Conservation (phyloP, 805 yeast genomes). For the Candida krabiensis region DNA sequence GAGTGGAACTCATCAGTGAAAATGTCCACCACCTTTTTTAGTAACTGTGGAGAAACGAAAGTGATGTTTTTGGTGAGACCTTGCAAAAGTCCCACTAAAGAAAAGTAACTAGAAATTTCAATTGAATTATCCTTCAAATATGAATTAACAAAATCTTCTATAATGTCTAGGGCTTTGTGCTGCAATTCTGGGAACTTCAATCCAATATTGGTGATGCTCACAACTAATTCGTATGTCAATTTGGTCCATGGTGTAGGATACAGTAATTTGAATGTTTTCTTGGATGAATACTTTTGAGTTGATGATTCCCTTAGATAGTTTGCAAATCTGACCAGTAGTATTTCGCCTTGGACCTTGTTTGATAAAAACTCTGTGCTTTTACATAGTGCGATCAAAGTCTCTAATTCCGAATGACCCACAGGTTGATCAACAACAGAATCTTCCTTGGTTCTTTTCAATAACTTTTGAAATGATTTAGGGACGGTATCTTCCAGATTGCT, state of each 20-base stretch:
- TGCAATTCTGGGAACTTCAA: constrained; percentile 17
- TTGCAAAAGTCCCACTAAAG: constrained; percentile 32
- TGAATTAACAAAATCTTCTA: constrained; percentile 12
- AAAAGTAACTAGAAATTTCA: constrained; percentile 17
- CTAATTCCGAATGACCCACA: constrained; percentile 39
- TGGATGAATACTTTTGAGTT: constrained; percentile 38
- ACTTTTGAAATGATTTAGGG: constrained; percentile 23
- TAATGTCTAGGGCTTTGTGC: constrained; percentile 5
- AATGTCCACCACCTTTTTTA: constrained; percentile 22
- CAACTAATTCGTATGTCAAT: constrained; percentile 35
- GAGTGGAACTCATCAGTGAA: constrained; percentile 30
- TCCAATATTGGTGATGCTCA: constrained; percentile 32
- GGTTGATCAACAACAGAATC: constrained; percentile 16
- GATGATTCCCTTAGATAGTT: constrained; percentile 47
- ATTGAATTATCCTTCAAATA: not conserved
- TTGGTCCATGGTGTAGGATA: constrained; percentile 44
- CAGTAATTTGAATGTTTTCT: constrained; percentile 25
- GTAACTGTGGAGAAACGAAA: constrained; percentile 19
- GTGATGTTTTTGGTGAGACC: constrained; percentile 26
- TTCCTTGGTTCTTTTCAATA: constrained; percentile 19
- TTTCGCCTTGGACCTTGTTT: constrained; percentile 40
- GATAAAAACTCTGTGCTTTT: constrained; percentile 38
- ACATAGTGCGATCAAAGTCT: constrained; percentile 57
- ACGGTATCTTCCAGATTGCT: constrained; percentile 22
- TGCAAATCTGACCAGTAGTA: constrained; percentile 44